A percentile compares a stretch with the other conserved stretches of the same genome.
Evolutionary conservation across 129 eudicot species (phyloP).

Genomic region (Solidago caesia): DNA sequence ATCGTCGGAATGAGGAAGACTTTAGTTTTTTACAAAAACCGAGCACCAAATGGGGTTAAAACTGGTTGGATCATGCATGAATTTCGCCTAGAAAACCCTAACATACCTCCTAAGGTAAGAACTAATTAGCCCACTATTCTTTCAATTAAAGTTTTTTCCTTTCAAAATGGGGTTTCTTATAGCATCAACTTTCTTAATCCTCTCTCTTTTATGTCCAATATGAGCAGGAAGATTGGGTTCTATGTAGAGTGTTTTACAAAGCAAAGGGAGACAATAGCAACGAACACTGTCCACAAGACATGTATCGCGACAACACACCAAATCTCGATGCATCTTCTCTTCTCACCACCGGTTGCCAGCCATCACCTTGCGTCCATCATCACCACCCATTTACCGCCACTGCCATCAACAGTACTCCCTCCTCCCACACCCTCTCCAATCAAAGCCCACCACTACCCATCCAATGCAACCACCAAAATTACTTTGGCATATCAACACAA

Average conservation of each 20-base stretch:
- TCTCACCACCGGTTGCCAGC: conserved; percentile 24
- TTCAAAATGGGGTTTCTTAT: too few relatives aligned
- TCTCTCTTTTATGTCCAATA: conserved; percentile 8
- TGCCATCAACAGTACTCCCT: background rate
- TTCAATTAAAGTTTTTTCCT: too few relatives aligned
- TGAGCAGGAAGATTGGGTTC: conserved; percentile 93
- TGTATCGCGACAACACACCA: conserved; percentile 33
- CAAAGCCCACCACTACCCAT: conserved; percentile 25
- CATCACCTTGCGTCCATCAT: conserved; percentile 39
- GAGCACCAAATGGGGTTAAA: conserved; percentile 94
- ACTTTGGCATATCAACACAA: conserved; percentile 33
- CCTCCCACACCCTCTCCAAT: conserved; percentile 9
- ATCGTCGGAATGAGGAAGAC: conserved; percentile 91
- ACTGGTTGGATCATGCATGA: conserved; percentile 98
- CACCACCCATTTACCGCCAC: conserved; percentile 24
- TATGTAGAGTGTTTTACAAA: conserved; percentile 89
- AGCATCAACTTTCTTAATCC: too few relatives aligned
- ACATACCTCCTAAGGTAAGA: conserved; percentile 74
- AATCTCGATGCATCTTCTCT: conserved; percentile 32
- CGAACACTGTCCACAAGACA: conserved; percentile 37
- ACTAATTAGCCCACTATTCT: background rate
- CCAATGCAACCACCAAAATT: conserved; percentile 32
- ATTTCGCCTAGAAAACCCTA: conserved; percentile 81
- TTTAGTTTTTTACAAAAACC: conserved; percentile 75
- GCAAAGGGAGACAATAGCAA: conserved; percentile 54